These are phyloP conservation scores for Fusarium sulawesiense DNA, from an alignment of 2,329 filamentous ascomycete species.

Conservation along the genomic window DNA sequence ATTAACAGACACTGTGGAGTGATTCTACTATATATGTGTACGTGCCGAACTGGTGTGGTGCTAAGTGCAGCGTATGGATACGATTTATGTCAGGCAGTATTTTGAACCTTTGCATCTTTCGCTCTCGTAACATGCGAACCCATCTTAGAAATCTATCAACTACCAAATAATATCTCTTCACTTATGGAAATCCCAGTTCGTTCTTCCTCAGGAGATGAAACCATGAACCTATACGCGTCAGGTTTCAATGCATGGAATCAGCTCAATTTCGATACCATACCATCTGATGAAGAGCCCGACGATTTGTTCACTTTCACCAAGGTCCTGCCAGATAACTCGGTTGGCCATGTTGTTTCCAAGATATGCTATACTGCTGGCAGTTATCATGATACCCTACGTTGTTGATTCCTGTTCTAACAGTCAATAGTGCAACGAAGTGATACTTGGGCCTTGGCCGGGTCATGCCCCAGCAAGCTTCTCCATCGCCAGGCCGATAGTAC, in stretches of 20 bases:
- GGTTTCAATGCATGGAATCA: conserved; percentile 72
- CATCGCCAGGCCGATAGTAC: background rate
- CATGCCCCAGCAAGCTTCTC: background rate
- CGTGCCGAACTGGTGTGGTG: too few species aligned
- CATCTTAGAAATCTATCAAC: background rate
- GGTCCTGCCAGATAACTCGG: conserved; percentile 52
- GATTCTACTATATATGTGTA: background rate
- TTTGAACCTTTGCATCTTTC: background rate
- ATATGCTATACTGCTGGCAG: conserved; percentile 62
- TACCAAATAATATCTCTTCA: too few species aligned
- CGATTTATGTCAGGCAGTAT: background rate
- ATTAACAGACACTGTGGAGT: background rate
- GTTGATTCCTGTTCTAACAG: background rate
- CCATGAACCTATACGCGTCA: conserved; percentile 63
- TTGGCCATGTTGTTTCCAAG: conserved; percentile 52
- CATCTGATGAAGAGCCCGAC: conserved; percentile 51
- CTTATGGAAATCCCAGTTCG: conserved; percentile 28
- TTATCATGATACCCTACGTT: too few species aligned
- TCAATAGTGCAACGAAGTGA: conserved; percentile 38
- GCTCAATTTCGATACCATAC: conserved; percentile 53
- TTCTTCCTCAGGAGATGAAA: background rate
- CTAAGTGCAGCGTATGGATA: background rate
- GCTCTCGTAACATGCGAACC: too few species aligned
- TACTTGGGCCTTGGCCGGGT: conserved; percentile 37
- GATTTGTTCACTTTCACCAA: conserved; percentile 60